phyloP scores from a whole-genome alignment of 257 asterid species.

The Paraleonurus japonicus region DNA sequence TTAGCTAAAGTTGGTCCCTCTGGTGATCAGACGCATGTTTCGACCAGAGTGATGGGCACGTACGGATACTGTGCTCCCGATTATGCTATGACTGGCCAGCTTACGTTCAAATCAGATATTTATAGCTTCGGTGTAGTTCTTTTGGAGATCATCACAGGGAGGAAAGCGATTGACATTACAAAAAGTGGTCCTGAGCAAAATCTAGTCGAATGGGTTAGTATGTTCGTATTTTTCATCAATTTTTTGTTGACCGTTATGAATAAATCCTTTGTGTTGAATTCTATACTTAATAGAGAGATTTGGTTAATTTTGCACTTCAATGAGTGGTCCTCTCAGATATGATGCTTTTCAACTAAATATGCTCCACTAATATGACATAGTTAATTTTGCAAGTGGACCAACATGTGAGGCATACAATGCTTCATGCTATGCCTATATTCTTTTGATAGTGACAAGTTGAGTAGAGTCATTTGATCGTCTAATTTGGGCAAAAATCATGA shows the following conservation, averaged over 20 bases:
- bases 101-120: slow-evolving; percentile 50
- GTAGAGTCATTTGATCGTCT: neutral
- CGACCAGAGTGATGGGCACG: slow-evolving; percentile 55
- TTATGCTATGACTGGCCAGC: slow-evolving; percentile 50
- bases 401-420: slow-evolving; percentile 4
- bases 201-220: slow-evolving; percentile 45
- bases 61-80: slow-evolving; percentile 55
- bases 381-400: neutral
- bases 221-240: neutral
- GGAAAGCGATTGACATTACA: slow-evolving; percentile 35
- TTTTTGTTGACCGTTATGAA: neutral
- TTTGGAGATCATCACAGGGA: slow-evolving; percentile 43
- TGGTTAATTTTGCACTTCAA: neutral
- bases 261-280: neutral
- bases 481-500: neutral
- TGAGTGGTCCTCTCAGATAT: neutral
- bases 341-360: slow-evolving; percentile 4
- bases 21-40: slow-evolving; percentile 45
- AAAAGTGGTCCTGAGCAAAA: slow-evolving; percentile 30
- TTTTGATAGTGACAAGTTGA: neutral
- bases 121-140: slow-evolving; percentile 51
- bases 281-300: neutral
- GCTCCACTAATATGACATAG: neutral
- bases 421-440: slow-evolving; percentile 18
- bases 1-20: slow-evolving; percentile 46